These are phyloP conservation scores for Eucalyptus decipiens DNA, from an alignment of 345 rosid genomes.

Conservation along the genomic window DNA sequence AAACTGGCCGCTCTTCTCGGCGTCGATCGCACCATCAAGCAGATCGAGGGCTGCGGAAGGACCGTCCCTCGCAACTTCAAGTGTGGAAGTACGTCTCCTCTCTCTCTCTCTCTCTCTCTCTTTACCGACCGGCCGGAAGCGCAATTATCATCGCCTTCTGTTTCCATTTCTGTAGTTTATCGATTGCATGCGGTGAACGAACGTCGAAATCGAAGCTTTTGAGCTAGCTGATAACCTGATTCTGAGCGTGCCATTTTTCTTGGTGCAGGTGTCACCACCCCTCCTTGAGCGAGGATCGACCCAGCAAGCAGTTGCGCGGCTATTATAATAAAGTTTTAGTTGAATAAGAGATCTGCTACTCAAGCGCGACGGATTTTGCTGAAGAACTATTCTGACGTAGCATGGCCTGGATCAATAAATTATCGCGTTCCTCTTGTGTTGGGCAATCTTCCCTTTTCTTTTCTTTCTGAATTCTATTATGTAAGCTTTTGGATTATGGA, in stretches of 20 bases:
- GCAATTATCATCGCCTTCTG: background rate
- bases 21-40: background rate
- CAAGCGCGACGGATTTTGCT: background rate
- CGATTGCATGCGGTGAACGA: background rate
- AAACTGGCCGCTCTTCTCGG: background rate
- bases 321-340: background rate
- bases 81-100: conserved; percentile 3
- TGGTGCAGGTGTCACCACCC: background rate
- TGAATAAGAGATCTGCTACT: background rate
- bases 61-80: conserved; percentile 6
- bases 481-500: background rate
- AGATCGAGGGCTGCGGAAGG: conserved; percentile 3
- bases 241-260: background rate
- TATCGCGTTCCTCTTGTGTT: background rate
- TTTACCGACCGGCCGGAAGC: background rate
- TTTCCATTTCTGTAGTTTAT: background rate
- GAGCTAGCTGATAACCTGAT: background rate
- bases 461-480: background rate
- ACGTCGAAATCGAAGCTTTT: background rate
- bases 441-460: background rate
- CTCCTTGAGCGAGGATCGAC: background rate
- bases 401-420: background rate
- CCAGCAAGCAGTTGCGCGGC: background rate
- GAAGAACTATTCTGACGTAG: background rate
- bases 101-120: background rate